phyloP scores from a whole-genome alignment of 2,329 filamentous ascomycete genomes.

The Fusarium sp. region DNA sequence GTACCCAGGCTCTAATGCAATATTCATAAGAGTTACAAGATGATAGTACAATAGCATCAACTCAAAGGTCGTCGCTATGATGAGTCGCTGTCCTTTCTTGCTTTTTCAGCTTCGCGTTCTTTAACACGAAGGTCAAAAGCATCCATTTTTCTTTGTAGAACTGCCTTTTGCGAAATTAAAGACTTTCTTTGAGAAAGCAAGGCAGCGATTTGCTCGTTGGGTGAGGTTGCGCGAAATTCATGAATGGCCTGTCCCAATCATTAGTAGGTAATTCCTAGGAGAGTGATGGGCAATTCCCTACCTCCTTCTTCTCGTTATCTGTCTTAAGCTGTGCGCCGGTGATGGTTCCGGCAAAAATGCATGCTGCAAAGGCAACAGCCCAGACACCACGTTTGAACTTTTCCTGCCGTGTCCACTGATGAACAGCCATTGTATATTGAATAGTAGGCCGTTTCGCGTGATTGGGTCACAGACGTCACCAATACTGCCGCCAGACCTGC shows the following conservation, averaged over 20 bases:
- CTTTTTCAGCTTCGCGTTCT: constrained; percentile 50
- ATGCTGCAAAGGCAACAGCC: constrained; percentile 59
- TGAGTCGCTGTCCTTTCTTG: constrained; percentile 30
- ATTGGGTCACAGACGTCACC: constrained; percentile 28
- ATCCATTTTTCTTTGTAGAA: constrained; percentile 57
- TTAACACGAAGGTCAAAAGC: constrained; percentile 54
- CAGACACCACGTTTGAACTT: constrained; percentile 51
- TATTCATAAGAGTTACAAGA: constrained; percentile 23
- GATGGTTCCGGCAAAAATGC: constrained; percentile 59
- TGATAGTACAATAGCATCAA: constrained; percentile 15
- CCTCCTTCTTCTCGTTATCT: constrained; percentile 59
- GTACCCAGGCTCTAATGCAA: constrained; percentile 1
- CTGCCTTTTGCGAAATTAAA: constrained; percentile 53
- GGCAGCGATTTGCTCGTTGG: constrained; percentile 58
- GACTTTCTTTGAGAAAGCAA: constrained; percentile 56
- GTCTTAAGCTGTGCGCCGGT: constrained; percentile 63
- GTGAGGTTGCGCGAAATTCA: constrained; percentile 53
- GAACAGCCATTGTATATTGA: constrained; percentile 25
- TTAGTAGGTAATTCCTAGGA: not conserved
- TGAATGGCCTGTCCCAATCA: constrained; percentile 46
- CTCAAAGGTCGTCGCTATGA: not conserved
- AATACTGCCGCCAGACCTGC: constrained; percentile 45
- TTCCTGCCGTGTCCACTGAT: constrained; percentile 48
- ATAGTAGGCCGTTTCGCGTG: not conserved
- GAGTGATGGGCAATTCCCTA: constrained; percentile 33